phyloP scores from a whole-genome alignment of 306 rosid genomes.

The Casuarina equisetifolia region DNA sequence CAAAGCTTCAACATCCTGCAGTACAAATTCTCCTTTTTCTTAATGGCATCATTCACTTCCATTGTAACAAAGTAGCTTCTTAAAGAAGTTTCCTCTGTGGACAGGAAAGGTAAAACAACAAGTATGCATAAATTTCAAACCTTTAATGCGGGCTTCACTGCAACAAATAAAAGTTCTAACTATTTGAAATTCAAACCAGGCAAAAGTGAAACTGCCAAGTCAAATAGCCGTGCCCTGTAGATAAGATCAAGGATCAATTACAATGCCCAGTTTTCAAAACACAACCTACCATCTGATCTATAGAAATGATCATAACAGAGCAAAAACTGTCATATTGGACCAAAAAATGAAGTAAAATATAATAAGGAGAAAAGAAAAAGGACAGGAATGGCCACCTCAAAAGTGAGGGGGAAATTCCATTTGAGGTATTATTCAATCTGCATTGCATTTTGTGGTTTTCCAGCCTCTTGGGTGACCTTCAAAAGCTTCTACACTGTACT shows the following conservation, averaged over 20 bases:
- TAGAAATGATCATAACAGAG: not conserved
- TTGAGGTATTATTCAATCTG: conserved; percentile 40
- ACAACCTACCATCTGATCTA: not conserved
- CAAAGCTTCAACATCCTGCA: conserved; percentile 80
- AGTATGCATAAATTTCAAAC: conserved; percentile 34
- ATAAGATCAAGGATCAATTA: no score
- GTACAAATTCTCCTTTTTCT: conserved; percentile 20
- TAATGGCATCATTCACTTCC: conserved; percentile 17
- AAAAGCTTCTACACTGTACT: conserved; percentile 54
- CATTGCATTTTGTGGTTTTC: conserved; percentile 46
- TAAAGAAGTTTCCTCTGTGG: conserved; percentile 5
- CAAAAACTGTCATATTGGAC: not conserved
- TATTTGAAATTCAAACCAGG: conserved; percentile 64
- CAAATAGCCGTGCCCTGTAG: conserved; percentile 69
- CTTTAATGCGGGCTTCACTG: conserved; percentile 66
- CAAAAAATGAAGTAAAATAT: not conserved
- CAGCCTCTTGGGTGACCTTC: conserved; percentile 47
- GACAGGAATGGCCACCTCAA: conserved; percentile 43
- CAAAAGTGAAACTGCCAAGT: conserved; percentile 70
- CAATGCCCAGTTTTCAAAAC: no score
- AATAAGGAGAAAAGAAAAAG: not conserved
- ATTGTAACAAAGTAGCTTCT: not conserved
- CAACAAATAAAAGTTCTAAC: conserved; percentile 21
- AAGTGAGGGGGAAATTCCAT: conserved; percentile 37
- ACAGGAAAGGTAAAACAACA: conserved; percentile 9